phyloP scores from a whole-genome alignment of 108 stramenopile species.

The Cyclotella cryptica region DNA sequence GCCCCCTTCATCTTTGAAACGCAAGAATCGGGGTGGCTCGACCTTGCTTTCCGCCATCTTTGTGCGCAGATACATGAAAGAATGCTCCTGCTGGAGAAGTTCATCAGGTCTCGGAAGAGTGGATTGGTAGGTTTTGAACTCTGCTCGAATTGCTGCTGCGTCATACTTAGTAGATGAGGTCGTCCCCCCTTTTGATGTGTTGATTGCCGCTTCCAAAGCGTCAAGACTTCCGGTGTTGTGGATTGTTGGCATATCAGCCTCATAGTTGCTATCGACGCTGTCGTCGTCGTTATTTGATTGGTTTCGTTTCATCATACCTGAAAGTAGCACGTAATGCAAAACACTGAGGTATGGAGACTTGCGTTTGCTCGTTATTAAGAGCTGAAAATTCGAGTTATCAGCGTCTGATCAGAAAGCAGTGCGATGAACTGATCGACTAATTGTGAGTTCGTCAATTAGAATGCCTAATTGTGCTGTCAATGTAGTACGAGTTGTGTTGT shows the following conservation, averaged over 20 bases:
- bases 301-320: background rate
- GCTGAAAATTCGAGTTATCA: too few relatives aligned
- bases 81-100: conserved; percentile 43
- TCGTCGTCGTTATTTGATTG: conserved; percentile 4
- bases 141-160: conserved; percentile 36
- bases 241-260: conserved; percentile 34
- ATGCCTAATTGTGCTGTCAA: too few relatives aligned
- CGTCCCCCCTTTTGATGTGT: conserved; percentile 2
- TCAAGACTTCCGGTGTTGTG: conserved; percentile 10
- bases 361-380: too few relatives aligned
- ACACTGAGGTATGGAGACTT: too few relatives aligned
- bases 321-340: background rate
- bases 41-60: conserved; percentile 26
- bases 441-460: too few relatives aligned
- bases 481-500: too few relatives aligned
- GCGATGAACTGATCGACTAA: too few relatives aligned
- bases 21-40: conserved; percentile 37
- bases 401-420: too few relatives aligned
- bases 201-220: conserved; percentile 20
- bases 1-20: conserved; percentile 40
- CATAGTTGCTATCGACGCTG: conserved; percentile 46
- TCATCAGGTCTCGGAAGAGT: conserved; percentile 39
- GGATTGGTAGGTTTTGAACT: conserved; percentile 47
- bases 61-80: conserved; percentile 21
- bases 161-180: conserved; percentile 21